Base-by-base conservation (phyloP, 257 asterid genomes). In the Nicotiana otophora region DNA sequence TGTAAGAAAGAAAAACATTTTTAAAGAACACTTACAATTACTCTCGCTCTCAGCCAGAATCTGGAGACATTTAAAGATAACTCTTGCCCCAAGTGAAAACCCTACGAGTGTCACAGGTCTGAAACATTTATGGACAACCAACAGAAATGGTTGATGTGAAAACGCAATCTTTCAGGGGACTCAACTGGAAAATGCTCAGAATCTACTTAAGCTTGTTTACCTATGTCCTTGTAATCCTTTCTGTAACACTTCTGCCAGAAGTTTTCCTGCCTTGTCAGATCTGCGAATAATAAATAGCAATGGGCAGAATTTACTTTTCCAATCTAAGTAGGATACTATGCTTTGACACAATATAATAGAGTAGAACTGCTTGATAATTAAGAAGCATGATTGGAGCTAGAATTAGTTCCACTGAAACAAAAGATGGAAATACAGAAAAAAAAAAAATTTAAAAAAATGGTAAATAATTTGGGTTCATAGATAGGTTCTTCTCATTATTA, bases 31-130 rank as follows among this genome's bases (percentile, higher is more conserved):
- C 86, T 80, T 85, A 92, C 99, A 95, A 85, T 85, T 82, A 85
- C 64, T 77, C 83, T 92, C 95, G 62, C 81, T 91, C 86, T 92
- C 91, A 82, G 97, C 91, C 89, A 96, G 89, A 80, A 86, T 51
- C 90, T 92, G 97, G 80, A 96, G 99, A 90, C 99, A 96, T 87
- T 88, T 91, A 87, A 96, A 94, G 85, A 96, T 89, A 81, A 96
- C 97, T 86, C 97, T 90, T 85, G 98, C 99, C 84, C 98, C 99
- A 83, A 96, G 98, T 10, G 99, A 96, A 89, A 94, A 95, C 70
- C 99, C 99, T 55, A 94, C 88, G 6, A 96, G 97, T 72, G 99
- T 96, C 84, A 96, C 99, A 46, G 99, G 99, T 97, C 99, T 95
- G 93, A 87, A 78, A 89, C 84, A 84, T 84, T 86, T 81, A 77